Base-by-base conservation (phyloP, 2,329 filamentous ascomycete species). In the Venturia oleaginea region DNA sequence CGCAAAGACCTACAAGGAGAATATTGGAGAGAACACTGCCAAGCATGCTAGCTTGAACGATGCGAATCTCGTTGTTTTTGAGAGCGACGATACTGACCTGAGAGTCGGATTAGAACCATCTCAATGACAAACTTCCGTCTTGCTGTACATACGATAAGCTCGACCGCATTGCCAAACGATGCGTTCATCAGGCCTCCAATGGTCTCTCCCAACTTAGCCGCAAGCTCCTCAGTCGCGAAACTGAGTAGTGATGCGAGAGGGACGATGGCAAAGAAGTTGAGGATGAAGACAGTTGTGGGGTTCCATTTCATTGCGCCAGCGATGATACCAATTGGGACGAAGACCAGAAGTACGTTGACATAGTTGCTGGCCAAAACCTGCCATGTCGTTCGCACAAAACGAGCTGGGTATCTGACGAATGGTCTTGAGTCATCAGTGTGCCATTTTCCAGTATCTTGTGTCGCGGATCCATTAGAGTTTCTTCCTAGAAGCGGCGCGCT, bases 11-110 rank as follows among this genome's bases (percentile, higher is more conserved):
- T 68, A 75, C 93, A 27, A 97, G 85, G 8, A 97, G 83, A 68
- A 97, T 87, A 76, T 97, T 97, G 68, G 93, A 97, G 46, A 97
- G 81, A 70, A 97, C 96, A 72, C 90, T 95, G 59, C 94, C 93
- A 40, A 97, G 86, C 92, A 97, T 97, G 68, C 91, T 96, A 24
- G 93, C 89, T 78, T 97, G 94, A n/a, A 97, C 93, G 68, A 97
- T 92, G 71, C 93, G 87, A 72, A 97, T 95, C 77, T 97, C 89
- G 67, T 86, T 86, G 70, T 94, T 86, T 68, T 81, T 85, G 57
- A 99, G 83, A 22, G 94, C 94, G 68, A 97, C 89, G 70, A 97
- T 93, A 74, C 91, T 96, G 73, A 96, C 90, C 90, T 93, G 72
- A 11, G 62, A 61, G 59, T 63, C 66, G 19, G n/a, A 59, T 67